Percentiles rank a stretch among this genome's conserved stretches.
Evolutionary conservation across 352 stramenopile species (phyloP).

Genomic region (Pythium dissotocum): DNA sequence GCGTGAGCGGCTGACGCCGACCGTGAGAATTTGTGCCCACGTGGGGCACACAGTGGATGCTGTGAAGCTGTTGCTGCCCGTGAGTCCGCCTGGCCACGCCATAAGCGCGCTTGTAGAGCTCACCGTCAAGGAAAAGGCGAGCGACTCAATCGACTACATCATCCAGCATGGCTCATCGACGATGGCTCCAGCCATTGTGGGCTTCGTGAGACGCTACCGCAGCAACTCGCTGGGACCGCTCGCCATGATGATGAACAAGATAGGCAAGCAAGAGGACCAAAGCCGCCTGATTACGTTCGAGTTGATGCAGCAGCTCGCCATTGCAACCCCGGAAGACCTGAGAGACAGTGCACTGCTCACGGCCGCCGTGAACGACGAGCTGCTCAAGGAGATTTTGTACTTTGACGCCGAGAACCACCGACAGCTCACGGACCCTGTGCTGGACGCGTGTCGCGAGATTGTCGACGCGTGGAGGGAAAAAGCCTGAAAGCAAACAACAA

Average conservation of each 20-base stretch:
- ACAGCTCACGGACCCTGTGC: neutral
- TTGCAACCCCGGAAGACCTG: conserved; percentile 1
- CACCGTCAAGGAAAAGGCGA: neutral
- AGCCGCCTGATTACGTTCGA: neutral
- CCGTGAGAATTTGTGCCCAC: neutral
- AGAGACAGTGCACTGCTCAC: conserved; percentile 8
- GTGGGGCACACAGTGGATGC: neutral
- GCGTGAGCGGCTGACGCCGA: neutral
- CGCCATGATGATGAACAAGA: neutral
- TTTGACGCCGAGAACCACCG: neutral
- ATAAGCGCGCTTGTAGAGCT: neutral
- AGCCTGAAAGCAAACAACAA: neutral
- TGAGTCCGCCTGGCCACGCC: conserved; percentile 2
- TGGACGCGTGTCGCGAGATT: neutral
- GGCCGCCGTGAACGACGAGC: neutral
- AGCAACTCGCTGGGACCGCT: conserved; percentile 5
- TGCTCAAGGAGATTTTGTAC: conserved; percentile 7
- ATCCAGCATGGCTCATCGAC: neutral
- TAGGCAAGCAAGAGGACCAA: neutral
- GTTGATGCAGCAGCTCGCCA: neutral
- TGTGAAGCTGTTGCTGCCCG: conserved; percentile 5
- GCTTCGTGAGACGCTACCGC: conserved; percentile 5
- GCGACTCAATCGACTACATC: conserved; percentile 6
- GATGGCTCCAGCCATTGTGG: neutral
- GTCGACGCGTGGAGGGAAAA: neutral